A percentile compares a stretch with the other conserved stretches of the same genome.
phyloP scores from a whole-genome alignment of 768 basidiomycete genomes.

The Suillus cothurnatus region DNA sequence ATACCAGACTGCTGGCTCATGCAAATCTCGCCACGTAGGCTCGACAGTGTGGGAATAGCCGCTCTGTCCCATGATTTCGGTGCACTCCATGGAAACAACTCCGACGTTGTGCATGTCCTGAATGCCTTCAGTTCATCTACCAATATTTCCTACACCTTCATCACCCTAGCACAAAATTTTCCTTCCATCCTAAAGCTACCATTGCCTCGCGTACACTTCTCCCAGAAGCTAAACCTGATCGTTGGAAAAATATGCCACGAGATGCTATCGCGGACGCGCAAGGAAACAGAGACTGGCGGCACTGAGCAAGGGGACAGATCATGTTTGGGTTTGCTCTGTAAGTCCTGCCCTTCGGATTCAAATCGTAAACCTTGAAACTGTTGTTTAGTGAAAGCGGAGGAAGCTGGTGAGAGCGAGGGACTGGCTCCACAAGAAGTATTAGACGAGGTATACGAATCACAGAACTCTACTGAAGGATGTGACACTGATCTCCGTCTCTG shows the following conservation, averaged over 20 bases:
- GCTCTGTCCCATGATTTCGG: slow-evolving; percentile 50
- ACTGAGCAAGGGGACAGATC: slow-evolving; percentile 14
- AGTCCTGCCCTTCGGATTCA: not conserved
- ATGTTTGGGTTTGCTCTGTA: not conserved
- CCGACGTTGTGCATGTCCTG: slow-evolving; percentile 29
- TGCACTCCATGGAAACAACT: slow-evolving; percentile 37
- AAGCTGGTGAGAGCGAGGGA: not conserved
- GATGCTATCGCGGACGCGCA: slow-evolving; percentile 34
- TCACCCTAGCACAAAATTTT: slow-evolving; percentile 27
- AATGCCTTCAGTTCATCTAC: slow-evolving; percentile 26
- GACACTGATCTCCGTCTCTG: not conserved
- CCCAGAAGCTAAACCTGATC: slow-evolving; percentile 28
- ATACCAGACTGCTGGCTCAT: not conserved
- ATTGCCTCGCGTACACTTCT: slow-evolving; percentile 24
- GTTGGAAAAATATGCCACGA: slow-evolving; percentile 38
- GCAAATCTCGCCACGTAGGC: slow-evolving; percentile 20
- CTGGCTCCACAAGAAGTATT: not conserved
- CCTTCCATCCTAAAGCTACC: slow-evolving; percentile 37
- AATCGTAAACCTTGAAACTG: not conserved
- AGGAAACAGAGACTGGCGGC: slow-evolving; percentile 33
- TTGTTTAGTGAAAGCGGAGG: not conserved
- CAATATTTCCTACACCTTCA: slow-evolving; percentile 8
- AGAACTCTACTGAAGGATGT: not conserved
- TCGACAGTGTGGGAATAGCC: slow-evolving; percentile 48
- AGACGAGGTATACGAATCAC: not conserved